Evolutionary conservation across 345 rosid species (phyloP).

Genomic region (Aquilaria yunnanensis): DNA sequence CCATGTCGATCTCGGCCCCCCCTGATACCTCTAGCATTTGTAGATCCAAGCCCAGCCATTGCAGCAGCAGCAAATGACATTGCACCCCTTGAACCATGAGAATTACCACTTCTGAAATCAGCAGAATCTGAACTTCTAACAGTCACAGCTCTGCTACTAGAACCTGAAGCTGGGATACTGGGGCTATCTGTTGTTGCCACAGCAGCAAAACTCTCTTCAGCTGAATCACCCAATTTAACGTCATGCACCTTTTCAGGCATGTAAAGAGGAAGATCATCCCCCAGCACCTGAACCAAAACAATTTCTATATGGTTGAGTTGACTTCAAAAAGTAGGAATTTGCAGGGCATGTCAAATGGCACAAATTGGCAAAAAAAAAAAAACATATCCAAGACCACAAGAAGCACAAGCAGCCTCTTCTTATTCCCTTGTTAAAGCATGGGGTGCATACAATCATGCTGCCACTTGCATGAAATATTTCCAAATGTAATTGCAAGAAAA

Average conservation of each 20-base stretch:
- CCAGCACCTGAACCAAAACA: conserved; percentile 48
- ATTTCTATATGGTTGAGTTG: background rate
- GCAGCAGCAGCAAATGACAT: conserved; percentile 99
- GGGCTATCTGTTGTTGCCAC: conserved; percentile 52
- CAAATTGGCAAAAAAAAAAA: no score
- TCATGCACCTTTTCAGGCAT: conserved; percentile 94
- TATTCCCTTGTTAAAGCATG: no score
- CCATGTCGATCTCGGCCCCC: conserved; percentile 93
- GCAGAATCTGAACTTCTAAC: conserved; percentile 67
- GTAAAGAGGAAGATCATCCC: conserved; percentile 91
- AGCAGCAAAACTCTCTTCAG: conserved; percentile 48
- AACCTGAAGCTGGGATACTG: conserved; percentile 62
- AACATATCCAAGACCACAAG: no score
- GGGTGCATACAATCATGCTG: no score
- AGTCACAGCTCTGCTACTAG: conserved; percentile 70
- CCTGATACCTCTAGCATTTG: conserved; percentile 88
- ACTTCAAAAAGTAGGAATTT: no score
- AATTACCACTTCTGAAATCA: conserved; percentile 59
- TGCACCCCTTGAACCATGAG: conserved; percentile 88
- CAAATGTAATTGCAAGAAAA: no score
- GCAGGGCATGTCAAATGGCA: no score
- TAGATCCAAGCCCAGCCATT: conserved; percentile 95
- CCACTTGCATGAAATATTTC: no score
- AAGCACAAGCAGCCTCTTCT: no score
- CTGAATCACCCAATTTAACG: conserved; percentile 83